A percentile compares a stretch with the other conserved stretches of the same genome.
Conservation (phyloP, 371 early-diverging fungal genomes). For the Zychaea mexicana region DNA sequence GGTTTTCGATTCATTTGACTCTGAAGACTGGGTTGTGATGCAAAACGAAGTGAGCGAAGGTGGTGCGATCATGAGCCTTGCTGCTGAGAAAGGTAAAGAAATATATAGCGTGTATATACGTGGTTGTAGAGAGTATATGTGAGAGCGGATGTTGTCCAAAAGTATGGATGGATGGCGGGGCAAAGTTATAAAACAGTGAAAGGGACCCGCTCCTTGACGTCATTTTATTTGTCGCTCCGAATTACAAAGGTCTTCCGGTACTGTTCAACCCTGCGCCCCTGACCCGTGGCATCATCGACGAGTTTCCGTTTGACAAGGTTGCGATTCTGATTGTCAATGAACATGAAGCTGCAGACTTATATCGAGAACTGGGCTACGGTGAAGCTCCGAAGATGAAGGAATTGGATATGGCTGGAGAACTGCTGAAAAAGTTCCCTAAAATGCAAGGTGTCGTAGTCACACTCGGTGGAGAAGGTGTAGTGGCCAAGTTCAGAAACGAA, state of each 20-base stretch:
- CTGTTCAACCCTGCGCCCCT: conserved; percentile 91
- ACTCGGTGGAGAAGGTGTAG: conserved; percentile 69
- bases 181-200: too few species aligned
- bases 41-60: conserved; percentile 87
- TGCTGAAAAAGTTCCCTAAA: conserved; percentile 38
- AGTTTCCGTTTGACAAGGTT: conserved; percentile 65
- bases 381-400: conserved; percentile 19
- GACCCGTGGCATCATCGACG: conserved; percentile 50
- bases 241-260: conserved; percentile 58
- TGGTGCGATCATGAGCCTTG: conserved; percentile 64
- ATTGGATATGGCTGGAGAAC: conserved; percentile 39
- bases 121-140: too few species aligned
- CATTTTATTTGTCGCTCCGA: neutral
- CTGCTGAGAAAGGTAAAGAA: conserved; percentile 31
- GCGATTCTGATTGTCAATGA: conserved; percentile 84
- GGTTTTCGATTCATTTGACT: conserved; percentile 47
- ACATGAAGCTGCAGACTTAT: conserved; percentile 64
- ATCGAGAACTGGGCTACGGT: conserved; percentile 33
- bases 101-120: neutral
- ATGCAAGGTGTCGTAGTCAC: conserved; percentile 75
- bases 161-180: too few species aligned
- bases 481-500: conserved; percentile 48
- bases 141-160: too few species aligned
- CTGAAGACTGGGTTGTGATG: conserved; percentile 71
- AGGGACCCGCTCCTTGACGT: too few species aligned